phyloP scores from a whole-genome alignment of 495 filamentous ascomycete genomes.

The Penicillium cataractarum region DNA sequence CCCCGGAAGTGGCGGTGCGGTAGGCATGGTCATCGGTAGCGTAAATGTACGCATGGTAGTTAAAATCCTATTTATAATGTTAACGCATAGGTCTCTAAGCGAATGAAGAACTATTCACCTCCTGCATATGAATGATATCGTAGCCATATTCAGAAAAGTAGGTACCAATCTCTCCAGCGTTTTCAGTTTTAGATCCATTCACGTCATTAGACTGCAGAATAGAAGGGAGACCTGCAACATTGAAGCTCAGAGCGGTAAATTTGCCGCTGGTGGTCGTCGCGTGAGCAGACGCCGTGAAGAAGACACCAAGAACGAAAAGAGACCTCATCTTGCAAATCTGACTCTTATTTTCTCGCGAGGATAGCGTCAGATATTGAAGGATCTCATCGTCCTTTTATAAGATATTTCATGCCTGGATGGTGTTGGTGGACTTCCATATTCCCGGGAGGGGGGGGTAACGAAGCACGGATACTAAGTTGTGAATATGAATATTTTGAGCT shows the following conservation, averaged over 20 bases:
- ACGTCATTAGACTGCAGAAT: constrained; percentile 56
- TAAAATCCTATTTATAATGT: constrained; percentile 54
- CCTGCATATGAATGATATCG: constrained; percentile 64
- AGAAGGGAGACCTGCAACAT: constrained; percentile 62
- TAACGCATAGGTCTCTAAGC: neutral
- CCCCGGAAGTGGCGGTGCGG: constrained; percentile 62
- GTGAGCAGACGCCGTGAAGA: constrained; percentile 13
- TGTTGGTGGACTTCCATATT: constrained; percentile 1
- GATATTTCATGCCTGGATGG: neutral
- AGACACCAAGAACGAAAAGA: neutral
- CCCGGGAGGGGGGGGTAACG: neutral
- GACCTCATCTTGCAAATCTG: constrained; percentile 9
- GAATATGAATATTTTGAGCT: neutral
- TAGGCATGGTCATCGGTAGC: constrained; percentile 56
- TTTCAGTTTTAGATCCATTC: constrained; percentile 56
- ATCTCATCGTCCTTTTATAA: constrained; percentile 2
- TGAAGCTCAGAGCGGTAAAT: constrained; percentile 60
- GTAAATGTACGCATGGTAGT: constrained; percentile 64
- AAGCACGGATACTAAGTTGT: neutral
- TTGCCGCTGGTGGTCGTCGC: constrained; percentile 26
- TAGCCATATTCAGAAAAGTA: constrained; percentile 55
- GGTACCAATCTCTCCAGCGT: constrained; percentile 50
- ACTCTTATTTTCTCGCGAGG: neutral
- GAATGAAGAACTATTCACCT: constrained; percentile 40
- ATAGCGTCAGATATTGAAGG: neutral